phyloP scores from a whole-genome alignment of 2,329 filamentous ascomycete genomes.

The Colletotrichum lini region DNA sequence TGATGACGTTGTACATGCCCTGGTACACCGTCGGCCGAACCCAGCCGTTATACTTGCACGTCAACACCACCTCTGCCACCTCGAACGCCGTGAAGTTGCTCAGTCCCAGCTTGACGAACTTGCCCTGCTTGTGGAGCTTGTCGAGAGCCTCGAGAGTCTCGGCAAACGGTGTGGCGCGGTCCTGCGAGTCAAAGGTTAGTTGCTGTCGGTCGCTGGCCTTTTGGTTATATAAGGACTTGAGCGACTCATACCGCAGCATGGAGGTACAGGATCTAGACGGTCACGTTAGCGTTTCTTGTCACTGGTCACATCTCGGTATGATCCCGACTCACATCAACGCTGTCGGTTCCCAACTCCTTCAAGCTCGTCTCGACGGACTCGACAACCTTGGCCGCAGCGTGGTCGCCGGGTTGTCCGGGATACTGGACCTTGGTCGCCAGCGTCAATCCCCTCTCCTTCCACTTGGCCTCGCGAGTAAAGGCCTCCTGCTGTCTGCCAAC shows the following conservation, averaged over 20 bases:
- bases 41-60: constrained; percentile 85
- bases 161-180: constrained; percentile 79
- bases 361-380: constrained; percentile 77
- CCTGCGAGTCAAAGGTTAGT: constrained; percentile 46
- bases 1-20: constrained; percentile 89
- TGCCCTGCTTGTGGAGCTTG: constrained; percentile 87
- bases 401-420: constrained; percentile 70
- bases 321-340: constrained; percentile 71
- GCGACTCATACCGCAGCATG: constrained; percentile 70
- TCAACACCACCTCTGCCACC: constrained; percentile 86
- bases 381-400: constrained; percentile 75
- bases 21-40: constrained; percentile 88
- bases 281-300: constrained; percentile 11
- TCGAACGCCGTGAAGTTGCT: constrained; percentile 91
- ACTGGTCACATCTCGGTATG: not conserved
- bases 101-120: constrained; percentile 85
- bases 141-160: constrained; percentile 85
- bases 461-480: constrained; percentile 80
- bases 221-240: not conserved
- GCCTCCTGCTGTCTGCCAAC: constrained; percentile 81
- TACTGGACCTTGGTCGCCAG: constrained; percentile 84
- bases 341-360: constrained; percentile 79
- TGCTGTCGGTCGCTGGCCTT: not conserved
- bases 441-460: constrained; percentile 83
- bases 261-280: constrained; percentile 76